Evolutionary conservation across 495 filamentous ascomycete genomes (phyloP).

Genomic region (Ascobolus immersus): DNA sequence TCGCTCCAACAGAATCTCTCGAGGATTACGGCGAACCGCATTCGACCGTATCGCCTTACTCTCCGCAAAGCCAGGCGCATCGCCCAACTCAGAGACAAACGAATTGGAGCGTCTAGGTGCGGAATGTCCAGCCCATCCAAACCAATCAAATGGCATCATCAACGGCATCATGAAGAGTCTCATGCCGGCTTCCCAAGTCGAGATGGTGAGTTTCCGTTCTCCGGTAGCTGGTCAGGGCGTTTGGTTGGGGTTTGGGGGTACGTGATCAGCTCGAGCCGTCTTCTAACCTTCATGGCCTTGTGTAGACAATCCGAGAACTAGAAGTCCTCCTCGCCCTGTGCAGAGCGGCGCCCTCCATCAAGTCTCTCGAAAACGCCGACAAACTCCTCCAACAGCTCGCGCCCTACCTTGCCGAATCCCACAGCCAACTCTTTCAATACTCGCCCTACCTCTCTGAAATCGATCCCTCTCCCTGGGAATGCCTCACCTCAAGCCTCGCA

Average conservation of each 20-base stretch:
- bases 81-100: slow-evolving; percentile 4
- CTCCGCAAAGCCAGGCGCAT: slow-evolving; percentile 8
- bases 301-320: slow-evolving; percentile 47
- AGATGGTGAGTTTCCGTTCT: slow-evolving; percentile 27
- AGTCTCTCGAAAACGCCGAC: slow-evolving; percentile 39
- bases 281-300: slow-evolving; percentile 12
- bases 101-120: slow-evolving; percentile 11
- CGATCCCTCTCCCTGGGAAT: slow-evolving; percentile 74
- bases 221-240: background rate
- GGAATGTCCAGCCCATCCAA: slow-evolving; percentile 10
- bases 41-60: slow-evolving; percentile 12
- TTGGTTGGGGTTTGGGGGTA: background rate
- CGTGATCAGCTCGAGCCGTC: background rate
- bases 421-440: slow-evolving; percentile 44
- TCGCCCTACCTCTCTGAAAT: slow-evolving; percentile 64
- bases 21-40: slow-evolving; percentile 14
- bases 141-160: slow-evolving; percentile 17
- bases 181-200: slow-evolving; percentile 22
- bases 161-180: slow-evolving; percentile 20
- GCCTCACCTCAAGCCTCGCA: slow-evolving; percentile 50
- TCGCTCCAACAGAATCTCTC: no score
- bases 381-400: slow-evolving; percentile 46
- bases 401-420: slow-evolving; percentile 60
- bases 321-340: slow-evolving; percentile 75
- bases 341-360: slow-evolving; percentile 51